Base-by-base conservation (phyloP, 768 basidiomycete genomes). In the Phaeotremella skinneri region DNA sequence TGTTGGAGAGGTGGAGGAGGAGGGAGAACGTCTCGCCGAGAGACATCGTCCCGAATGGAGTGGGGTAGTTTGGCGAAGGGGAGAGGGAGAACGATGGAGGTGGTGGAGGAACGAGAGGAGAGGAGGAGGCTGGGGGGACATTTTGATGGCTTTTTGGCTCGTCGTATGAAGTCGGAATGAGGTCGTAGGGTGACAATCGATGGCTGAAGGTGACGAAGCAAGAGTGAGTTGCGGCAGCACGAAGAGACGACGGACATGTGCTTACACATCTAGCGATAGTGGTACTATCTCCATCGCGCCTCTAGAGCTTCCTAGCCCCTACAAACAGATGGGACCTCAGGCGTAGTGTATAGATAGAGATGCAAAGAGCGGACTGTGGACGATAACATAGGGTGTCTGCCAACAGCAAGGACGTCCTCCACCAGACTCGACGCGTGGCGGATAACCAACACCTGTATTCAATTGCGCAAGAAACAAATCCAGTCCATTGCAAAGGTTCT, bases 21-120 rank as follows among this genome's bases (percentile, higher is more conserved):
- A 88, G 85, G 0, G 86, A 83, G 70, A 96, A 92, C 0, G 88
- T 89, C 77, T 93, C 90, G 11, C 92, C 92, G 0, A 96, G 83
- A 67, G 90, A 89, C 63, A 93, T 89, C 4, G 85, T 79, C 16
- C 91, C 91, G 70, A 92, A 93, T 6, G 90, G 83, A 20, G 87
- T 80, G 0, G 91, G 90, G 6, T 94, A 81, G 20, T 85, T 87
- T 59, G 93, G 82, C 59, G 91, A 79, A 65, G 91, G 87, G 11
- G 88, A 85, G 31, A 87, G 83, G 73, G 89, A 83, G 2, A 93
- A 82, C 65, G 91, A 90, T 32, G 88, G 83, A 14, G 91, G 81
- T 1, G 90, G 90, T 76, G 59, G 48, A n/a, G 67, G 67, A 7
- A 49, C 23, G 1, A 49, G 60, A 1, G 25, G 26, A 2, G 58